Conservation (phyloP, 306 rosid species). For the Rubus parviflorus region DNA sequence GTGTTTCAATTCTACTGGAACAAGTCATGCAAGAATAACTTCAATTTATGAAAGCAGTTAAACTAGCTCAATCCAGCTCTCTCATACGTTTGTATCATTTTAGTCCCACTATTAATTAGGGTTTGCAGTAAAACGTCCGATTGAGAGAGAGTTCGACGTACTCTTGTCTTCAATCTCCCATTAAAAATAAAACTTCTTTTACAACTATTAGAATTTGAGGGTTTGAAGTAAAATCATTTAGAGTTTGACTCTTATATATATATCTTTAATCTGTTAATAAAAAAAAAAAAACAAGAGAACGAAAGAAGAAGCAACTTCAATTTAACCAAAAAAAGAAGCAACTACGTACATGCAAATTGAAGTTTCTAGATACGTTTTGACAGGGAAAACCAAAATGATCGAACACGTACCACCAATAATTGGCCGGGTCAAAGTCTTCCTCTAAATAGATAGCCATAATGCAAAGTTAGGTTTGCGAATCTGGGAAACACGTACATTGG, state of each 20-base stretch:
- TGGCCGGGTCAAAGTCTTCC: conserved; percentile 7
- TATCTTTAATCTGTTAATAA: not conserved
- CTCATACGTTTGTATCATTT: not conserved
- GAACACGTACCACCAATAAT: not conserved
- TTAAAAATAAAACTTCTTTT: no score
- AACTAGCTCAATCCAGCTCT: no score
- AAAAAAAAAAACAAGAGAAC: no score
- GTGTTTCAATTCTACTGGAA: not conserved
- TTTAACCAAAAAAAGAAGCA: no score
- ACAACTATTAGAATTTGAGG: no score
- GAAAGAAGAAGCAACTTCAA: no score
- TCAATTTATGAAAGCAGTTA: no score
- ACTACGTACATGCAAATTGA: not conserved
- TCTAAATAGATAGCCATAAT: not conserved
- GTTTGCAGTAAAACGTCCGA: not conserved
- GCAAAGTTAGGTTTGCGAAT: not conserved
- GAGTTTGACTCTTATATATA: not conserved
- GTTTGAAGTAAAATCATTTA: not conserved
- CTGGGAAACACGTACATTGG: not conserved
- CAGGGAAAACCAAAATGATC: not conserved
- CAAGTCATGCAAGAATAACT: not conserved
- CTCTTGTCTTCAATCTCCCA: no score
- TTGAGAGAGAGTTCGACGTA: no score
- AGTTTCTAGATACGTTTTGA: no score
- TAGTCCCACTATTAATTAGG: not conserved